Percentiles rank a stretch among this genome's conserved stretches.
Evolutionary conservation across 495 filamentous ascomycete genomes (phyloP).

Genomic region (Podospora anserina): DNA sequence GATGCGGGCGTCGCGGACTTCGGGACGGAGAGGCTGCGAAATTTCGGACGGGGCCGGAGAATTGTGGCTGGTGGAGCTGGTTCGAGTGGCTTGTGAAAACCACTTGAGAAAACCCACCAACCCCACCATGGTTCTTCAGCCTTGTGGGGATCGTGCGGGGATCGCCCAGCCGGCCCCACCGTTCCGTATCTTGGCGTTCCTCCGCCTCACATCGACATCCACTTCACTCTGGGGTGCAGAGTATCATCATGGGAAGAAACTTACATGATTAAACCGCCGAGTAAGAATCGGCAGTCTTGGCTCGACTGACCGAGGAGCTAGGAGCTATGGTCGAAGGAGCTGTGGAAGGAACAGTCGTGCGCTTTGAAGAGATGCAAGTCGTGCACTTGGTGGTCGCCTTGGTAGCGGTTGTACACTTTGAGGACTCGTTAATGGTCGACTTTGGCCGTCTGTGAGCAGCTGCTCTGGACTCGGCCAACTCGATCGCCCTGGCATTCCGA

Average conservation of each 20-base stretch:
- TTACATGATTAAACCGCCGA: background rate
- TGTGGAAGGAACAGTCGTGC: too few relatives aligned
- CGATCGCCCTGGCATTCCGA: background rate
- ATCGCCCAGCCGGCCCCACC: background rate
- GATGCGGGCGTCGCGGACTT: background rate
- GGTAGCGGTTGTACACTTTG: background rate
- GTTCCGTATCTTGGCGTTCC: background rate
- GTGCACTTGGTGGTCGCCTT: background rate
- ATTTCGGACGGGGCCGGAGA: background rate
- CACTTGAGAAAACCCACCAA: background rate
- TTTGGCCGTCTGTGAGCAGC: background rate
- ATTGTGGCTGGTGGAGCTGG: background rate
- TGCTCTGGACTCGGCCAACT: background rate
- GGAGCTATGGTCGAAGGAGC: too few relatives aligned
- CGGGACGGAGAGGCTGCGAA: background rate
- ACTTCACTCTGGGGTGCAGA: background rate
- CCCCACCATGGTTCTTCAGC: constrained; percentile 6
- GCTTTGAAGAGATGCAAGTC: too few relatives aligned
- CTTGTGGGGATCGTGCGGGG: constrained; percentile 2
- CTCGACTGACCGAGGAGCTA: too few relatives aligned
- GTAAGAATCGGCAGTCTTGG: background rate
- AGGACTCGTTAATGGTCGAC: background rate
- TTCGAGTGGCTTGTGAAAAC: constrained; percentile 3
- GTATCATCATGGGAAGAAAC: background rate
- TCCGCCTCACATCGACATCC: background rate